Evolutionary conservation across 495 filamentous ascomycete species (phyloP), one percentile per base, ranked within the genome.

Genomic region (Geoglossum glabrum): DNA sequence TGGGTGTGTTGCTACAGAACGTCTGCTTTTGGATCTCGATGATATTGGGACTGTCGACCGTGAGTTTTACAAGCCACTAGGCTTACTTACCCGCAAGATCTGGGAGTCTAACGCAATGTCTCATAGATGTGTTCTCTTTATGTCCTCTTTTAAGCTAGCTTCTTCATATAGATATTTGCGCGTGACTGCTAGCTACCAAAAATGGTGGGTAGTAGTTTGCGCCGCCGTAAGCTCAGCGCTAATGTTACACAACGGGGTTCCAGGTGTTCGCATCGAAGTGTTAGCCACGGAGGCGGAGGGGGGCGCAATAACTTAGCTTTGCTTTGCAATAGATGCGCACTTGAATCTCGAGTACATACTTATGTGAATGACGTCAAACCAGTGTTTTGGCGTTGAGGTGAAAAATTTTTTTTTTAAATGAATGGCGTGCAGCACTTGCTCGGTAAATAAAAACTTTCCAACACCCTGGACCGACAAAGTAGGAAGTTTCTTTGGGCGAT

Each of bases 11-110:
- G n/a, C 11, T 1, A 17, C 36, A 63, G 77, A 98, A 98, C 66
- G 79, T 88, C 1, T 81, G 88, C 61, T 97, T 98, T 65, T 98
- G 92, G 92, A 83, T 78, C 63, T 87, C 81, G 8, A 97, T 98
- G 89, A 92, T 96, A 60, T 69, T 92, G 59, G 92, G 92, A 7
- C 71, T 97, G 50, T 81, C 84, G 27, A 74, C 94, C 80, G 86
- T 93, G 71, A 73, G 84, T 74, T 21, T 19, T 21, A 21, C 17
- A 21, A 5, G 4, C 23, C 25, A 7, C 3, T 15, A 23, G 10
- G 25, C 21, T 15, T 17, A 1, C 46, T 7, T 7, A 28, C 5
- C 19, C 17, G 25, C 5, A 52, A 23, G 36, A 17, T 17, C n/a
- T 40, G 5, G 7, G 15, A 25, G 23, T 15, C 49, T 52, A 27